Evolutionary conservation across 148 eudicot genomes (phyloP).

Genomic region (Arctostaphylos glauca): DNA sequence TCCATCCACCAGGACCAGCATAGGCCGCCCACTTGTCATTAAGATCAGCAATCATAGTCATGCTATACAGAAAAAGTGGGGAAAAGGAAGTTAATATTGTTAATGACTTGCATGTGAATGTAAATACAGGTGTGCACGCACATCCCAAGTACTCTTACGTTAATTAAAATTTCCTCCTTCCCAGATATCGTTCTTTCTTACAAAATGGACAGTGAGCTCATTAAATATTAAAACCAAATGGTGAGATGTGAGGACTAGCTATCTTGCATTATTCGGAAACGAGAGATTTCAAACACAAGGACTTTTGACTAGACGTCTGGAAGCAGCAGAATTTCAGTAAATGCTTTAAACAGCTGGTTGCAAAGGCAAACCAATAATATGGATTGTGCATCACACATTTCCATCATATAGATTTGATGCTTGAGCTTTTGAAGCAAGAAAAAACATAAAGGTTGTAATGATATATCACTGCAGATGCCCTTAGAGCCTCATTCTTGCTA

Average conservation of each 20-base stretch:
- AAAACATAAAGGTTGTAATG: background rate
- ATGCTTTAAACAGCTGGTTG: background rate
- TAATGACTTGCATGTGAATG: conserved; percentile 6
- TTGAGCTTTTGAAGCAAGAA: background rate
- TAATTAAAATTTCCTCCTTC: background rate
- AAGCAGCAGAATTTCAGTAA: background rate
- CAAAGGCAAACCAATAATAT: background rate
- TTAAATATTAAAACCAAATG: conserved; percentile 2
- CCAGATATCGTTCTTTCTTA: background rate
- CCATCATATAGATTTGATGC: background rate
- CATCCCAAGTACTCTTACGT: background rate
- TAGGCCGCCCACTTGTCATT: conserved; percentile 95
- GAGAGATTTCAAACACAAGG: background rate
- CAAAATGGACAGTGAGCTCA: background rate
- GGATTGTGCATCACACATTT: background rate
- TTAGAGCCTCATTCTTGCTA: background rate
- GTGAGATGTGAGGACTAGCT: background rate
- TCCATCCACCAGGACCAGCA: conserved; percentile 99
- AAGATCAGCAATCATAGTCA: conserved; percentile 86
- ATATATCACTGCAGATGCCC: conserved; percentile 3
- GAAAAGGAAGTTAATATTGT: background rate
- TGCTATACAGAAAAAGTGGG: conserved; percentile 37
- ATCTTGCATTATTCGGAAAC: background rate
- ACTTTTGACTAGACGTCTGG: background rate
- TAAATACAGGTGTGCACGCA: background rate